Evolutionary conservation across 257 asterid species (phyloP).

Genomic region (Penstemon barbatus): DNA sequence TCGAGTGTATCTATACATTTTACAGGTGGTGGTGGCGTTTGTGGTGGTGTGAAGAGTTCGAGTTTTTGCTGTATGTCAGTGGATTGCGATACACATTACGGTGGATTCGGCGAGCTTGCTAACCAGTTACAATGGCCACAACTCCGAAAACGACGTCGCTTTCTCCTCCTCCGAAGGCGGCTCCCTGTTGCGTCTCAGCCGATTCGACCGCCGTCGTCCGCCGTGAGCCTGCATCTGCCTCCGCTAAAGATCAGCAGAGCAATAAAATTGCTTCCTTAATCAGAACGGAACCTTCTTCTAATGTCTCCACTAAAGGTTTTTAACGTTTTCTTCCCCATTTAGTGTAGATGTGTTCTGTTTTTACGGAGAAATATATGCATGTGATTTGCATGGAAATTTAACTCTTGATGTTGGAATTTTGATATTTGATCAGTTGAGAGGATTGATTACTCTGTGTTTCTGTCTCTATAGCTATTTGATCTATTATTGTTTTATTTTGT

Average conservation of each 20-base stretch:
- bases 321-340: conserved; percentile 3
- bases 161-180: not conserved
- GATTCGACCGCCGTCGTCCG: conserved; percentile 15
- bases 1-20: not conserved
- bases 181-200: not conserved
- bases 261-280: conserved; percentile 38
- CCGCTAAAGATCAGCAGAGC: conserved; percentile 32
- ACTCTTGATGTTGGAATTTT: not conserved
- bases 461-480: not conserved
- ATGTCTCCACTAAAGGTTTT: conserved; percentile 45
- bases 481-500: not conserved
- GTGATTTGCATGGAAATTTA: not conserved
- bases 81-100: conserved; percentile 35
- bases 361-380: conserved; percentile 31
- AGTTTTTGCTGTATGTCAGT: conserved; percentile 52
- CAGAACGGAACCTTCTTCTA: conserved; percentile 47
- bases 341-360: not conserved
- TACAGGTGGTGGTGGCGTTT: not conserved
- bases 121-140: conserved; percentile 62
- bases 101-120: conserved; percentile 44
- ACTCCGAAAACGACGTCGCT: conserved; percentile 51
- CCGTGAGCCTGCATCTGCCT: conserved; percentile 48
- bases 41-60: conserved; percentile 16
- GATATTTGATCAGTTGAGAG: not conserved
- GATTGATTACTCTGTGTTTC: not conserved